Evolutionary conservation across 1,139 yeast genomes (phyloP).

Genomic region (Yamadazyma sp.): DNA sequence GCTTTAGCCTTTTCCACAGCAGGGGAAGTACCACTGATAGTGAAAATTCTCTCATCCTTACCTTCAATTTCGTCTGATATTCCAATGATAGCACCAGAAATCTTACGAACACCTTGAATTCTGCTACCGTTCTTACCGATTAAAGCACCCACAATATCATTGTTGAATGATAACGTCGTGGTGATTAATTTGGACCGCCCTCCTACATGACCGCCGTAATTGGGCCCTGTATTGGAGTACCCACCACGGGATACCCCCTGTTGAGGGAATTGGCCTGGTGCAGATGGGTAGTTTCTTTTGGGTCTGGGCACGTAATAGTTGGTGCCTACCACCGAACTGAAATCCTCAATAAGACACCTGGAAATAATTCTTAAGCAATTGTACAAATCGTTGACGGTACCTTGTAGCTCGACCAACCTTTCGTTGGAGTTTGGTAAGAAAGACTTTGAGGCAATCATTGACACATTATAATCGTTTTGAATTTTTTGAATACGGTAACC

Average conservation of each 20-base stretch:
- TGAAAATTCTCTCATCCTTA: constrained; percentile 66
- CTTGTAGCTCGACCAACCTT: constrained; percentile 86
- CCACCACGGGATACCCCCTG: constrained; percentile 2
- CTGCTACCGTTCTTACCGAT: constrained; percentile 87
- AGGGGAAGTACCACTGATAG: constrained; percentile 64
- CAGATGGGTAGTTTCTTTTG: constrained; percentile 7
- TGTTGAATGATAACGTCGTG: constrained; percentile 60
- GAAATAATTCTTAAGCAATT: constrained; percentile 63
- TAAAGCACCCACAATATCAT: constrained; percentile 86
- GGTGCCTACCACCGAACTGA: constrained; percentile 64
- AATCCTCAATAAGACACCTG: constrained; percentile 73
- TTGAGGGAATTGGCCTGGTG: not conserved
- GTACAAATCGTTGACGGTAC: constrained; percentile 64
- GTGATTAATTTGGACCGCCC: constrained; percentile 16
- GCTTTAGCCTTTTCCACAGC: constrained; percentile 71
- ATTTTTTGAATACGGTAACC: constrained; percentile 82
- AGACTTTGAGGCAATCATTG: constrained; percentile 87
- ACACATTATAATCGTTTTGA: constrained; percentile 68
- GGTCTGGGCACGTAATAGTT: constrained; percentile 60
- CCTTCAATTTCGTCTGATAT: constrained; percentile 74
- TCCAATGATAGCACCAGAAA: constrained; percentile 77
- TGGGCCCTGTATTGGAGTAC: not conserved
- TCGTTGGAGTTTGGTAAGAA: constrained; percentile 83
- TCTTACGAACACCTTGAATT: constrained; percentile 82
- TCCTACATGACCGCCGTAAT: not conserved